These are phyloP conservation scores for Tuber magnatum DNA, from an alignment of 495 filamentous ascomycete species.

Conservation along the genomic window DNA sequence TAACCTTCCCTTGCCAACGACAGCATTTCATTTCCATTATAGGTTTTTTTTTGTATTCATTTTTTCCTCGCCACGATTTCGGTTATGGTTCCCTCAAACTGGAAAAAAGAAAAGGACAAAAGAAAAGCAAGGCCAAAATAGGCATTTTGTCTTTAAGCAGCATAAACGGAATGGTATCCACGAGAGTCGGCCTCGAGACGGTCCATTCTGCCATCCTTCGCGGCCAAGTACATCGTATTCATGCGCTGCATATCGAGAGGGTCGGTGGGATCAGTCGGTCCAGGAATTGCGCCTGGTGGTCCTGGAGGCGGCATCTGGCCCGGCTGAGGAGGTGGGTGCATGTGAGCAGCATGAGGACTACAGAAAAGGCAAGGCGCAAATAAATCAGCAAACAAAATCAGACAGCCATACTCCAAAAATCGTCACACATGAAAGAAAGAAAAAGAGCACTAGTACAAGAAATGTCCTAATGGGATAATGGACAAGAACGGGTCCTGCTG, in stretches of 20 bases:
- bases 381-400: conserved; percentile 42
- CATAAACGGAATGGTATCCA: conserved; percentile 46
- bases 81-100: background rate
- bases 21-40: conserved; percentile 30
- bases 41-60: conserved; percentile 13
- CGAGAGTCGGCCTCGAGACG: conserved; percentile 48
- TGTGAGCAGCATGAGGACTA: conserved; percentile 49
- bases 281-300: conserved; percentile 46
- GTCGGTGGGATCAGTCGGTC: conserved; percentile 45
- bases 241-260: conserved; percentile 45
- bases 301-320: conserved; percentile 44
- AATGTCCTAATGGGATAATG: conserved; percentile 19
- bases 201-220: conserved; percentile 44
- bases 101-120: background rate
- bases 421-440: conserved; percentile 24
- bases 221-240: conserved; percentile 47
- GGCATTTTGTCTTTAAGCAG: conserved; percentile 22
- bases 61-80: background rate
- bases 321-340: conserved; percentile 45
- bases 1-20: background rate
- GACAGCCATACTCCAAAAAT: conserved; percentile 32
- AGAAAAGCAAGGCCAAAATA: background rate
- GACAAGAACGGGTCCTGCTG: conserved; percentile 15
- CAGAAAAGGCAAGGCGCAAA: conserved; percentile 39
- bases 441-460: conserved; percentile 26